These are phyloP conservation scores for Cyberlindnera maritima DNA, from an alignment of 805 yeast species.

Conservation along the genomic window DNA sequence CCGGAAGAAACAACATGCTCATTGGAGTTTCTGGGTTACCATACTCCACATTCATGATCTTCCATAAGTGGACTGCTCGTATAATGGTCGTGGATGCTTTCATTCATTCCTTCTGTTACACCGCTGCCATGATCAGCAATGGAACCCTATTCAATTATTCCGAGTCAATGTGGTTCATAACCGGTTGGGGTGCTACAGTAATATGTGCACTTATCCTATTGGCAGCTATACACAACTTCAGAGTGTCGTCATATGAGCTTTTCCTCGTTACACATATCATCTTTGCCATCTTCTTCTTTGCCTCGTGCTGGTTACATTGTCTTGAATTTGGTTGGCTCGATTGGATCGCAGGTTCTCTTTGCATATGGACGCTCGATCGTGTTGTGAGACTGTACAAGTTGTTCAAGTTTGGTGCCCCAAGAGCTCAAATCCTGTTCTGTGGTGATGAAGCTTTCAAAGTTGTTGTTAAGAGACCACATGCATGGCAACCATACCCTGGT, in stretches of 20 bases:
- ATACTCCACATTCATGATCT: conserved; percentile 57
- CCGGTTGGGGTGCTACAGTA: conserved; percentile 18
- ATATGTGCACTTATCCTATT: conserved; percentile 9
- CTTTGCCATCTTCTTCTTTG: conserved; percentile 51
- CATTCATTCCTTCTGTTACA: conserved; percentile 36
- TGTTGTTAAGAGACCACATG: conserved; percentile 36
- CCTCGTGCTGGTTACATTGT: conserved; percentile 59
- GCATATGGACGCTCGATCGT: conserved; percentile 51
- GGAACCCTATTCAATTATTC: neutral
- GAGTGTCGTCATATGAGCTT: conserved; percentile 56
- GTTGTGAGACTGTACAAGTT: conserved; percentile 40
- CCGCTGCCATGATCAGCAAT: conserved; percentile 20
- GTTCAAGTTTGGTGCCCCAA: conserved; percentile 18
- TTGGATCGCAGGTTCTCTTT: conserved; percentile 14
- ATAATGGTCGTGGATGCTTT: conserved; percentile 40
- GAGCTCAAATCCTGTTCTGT: conserved; percentile 18
- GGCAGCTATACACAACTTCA: conserved; percentile 38
- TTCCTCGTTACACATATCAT: conserved; percentile 58
- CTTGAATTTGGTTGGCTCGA: conserved; percentile 45
- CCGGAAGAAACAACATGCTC: conserved; percentile 71
- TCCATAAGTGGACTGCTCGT: conserved; percentile 67
- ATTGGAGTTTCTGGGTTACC: conserved; percentile 60
- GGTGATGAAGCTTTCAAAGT: conserved; percentile 49
- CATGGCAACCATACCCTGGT: conserved; percentile 54
- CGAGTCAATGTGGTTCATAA: conserved; percentile 16